Percentiles rank a stretch among this genome's conserved stretches.
phyloP scores from a whole-genome alignment of 2,329 filamentous ascomycete species.

The Rhexocercosporidium sp. region DNA sequence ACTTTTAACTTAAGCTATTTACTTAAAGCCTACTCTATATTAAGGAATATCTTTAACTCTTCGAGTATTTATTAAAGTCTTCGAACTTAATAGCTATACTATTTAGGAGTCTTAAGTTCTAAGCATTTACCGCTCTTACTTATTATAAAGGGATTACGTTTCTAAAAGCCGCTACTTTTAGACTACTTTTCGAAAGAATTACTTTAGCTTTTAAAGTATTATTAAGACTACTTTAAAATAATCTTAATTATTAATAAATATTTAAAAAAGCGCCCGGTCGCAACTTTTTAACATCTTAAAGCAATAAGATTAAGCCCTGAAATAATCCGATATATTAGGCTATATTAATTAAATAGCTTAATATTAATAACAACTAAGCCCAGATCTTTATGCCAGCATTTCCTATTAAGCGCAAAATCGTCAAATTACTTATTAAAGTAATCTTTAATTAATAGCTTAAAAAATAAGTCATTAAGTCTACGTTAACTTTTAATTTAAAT shows the following conservation, averaged over 20 bases:
- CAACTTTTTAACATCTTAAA: too few relatives aligned
- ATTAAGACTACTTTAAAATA: neutral
- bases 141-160: neutral
- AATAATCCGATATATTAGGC: too few relatives aligned
- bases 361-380: too few relatives aligned
- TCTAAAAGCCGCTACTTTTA: neutral
- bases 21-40: too few relatives aligned
- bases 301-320: too few relatives aligned
- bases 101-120: neutral
- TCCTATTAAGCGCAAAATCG: neutral
- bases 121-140: neutral
- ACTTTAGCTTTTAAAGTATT: neutral
- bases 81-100: too few relatives aligned
- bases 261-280: too few relatives aligned
- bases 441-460: neutral
- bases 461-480: neutral
- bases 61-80: neutral
- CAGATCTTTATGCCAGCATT: neutral
- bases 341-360: too few relatives aligned
- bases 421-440: neutral
- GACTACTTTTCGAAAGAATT: neutral
- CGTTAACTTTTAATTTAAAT: neutral
- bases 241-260: too few relatives aligned
- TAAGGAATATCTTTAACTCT: neutral
- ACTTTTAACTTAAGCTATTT: too few relatives aligned